Percentiles rank a stretch among this genome's conserved stretches.
Evolutionary conservation across 345 rosid species (phyloP).

Genomic region (Gossypium sturtianum): DNA sequence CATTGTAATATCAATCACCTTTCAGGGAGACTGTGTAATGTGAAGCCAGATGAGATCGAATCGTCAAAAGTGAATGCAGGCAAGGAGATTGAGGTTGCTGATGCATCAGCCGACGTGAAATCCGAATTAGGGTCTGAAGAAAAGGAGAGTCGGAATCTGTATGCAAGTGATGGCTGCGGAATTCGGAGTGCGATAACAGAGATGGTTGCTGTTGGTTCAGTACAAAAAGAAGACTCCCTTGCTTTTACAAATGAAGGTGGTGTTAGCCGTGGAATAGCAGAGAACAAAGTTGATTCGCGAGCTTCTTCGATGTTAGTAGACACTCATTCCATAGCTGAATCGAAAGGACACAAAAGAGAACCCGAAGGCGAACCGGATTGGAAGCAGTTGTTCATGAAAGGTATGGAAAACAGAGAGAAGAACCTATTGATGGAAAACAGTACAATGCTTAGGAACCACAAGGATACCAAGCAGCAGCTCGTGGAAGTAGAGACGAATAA

Average conservation of each 20-base stretch:
- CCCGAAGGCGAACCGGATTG: constrained; percentile 67
- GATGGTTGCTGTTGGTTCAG: constrained; percentile 17
- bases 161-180: constrained; percentile 2
- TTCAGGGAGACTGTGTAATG: constrained; percentile 31
- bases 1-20: constrained; percentile 42
- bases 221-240: constrained; percentile 7
- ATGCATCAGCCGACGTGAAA: constrained; percentile 1
- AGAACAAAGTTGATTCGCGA: neutral
- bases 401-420: constrained; percentile 67
- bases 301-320: neutral
- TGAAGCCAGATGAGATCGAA: constrained; percentile 39
- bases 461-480: constrained; percentile 71
- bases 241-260: constrained; percentile 2
- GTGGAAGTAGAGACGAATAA: constrained; percentile 34
- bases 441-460: constrained; percentile 56
- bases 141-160: neutral
- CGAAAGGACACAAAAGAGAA: constrained; percentile 9
- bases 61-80: neutral
- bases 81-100: constrained; percentile 5
- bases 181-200: constrained; percentile 7
- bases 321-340: constrained; percentile 8
- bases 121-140: neutral
- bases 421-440: constrained; percentile 57
- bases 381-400: constrained; percentile 59
- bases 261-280: constrained; percentile 3